Evolutionary conservation across 495 filamentous ascomycete genomes (phyloP).

Genomic region (Aspergillus leporis): DNA sequence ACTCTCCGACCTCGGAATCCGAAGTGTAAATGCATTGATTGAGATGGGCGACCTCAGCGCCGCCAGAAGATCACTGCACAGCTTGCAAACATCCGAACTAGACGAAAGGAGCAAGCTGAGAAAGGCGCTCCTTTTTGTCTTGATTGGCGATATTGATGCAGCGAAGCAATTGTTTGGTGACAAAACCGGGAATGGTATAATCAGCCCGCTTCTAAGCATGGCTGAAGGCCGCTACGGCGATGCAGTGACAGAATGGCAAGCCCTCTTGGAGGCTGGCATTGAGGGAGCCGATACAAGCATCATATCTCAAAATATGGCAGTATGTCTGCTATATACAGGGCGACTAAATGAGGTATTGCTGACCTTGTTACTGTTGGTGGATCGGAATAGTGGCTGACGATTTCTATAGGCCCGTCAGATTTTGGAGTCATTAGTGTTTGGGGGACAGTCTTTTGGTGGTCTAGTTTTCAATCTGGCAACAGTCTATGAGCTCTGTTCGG

Average conservation of each 20-base stretch:
- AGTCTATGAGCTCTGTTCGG: constrained; percentile 88
- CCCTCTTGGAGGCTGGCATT: constrained; percentile 42
- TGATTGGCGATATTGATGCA: constrained; percentile 72
- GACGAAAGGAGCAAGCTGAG: constrained; percentile 39
- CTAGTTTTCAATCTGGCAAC: constrained; percentile 88
- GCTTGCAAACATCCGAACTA: constrained; percentile 36
- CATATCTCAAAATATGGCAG: constrained; percentile 75
- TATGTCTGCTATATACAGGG: constrained; percentile 79
- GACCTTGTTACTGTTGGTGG: neutral
- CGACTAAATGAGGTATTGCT: constrained; percentile 63
- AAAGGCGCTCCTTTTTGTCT: constrained; percentile 67
- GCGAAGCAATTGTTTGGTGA: constrained; percentile 51
- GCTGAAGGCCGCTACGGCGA: constrained; percentile 70
- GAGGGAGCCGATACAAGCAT: constrained; percentile 46
- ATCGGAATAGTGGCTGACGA: neutral
- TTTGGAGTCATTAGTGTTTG: constrained; percentile 63
- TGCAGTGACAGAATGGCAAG: constrained; percentile 64
- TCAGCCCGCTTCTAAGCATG: constrained; percentile 70
- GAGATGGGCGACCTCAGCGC: constrained; percentile 89
- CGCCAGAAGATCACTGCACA: constrained; percentile 66
- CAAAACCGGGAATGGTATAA: constrained; percentile 34
- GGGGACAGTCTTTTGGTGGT: constrained; percentile 65
- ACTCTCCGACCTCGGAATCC: constrained; percentile 71
- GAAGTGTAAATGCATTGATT: constrained; percentile 76
- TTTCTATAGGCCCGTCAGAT: constrained; percentile 53